phyloP scores from a whole-genome alignment of 2,329 filamentous ascomycete genomes.

The Pseudocercospora eumusae region DNA sequence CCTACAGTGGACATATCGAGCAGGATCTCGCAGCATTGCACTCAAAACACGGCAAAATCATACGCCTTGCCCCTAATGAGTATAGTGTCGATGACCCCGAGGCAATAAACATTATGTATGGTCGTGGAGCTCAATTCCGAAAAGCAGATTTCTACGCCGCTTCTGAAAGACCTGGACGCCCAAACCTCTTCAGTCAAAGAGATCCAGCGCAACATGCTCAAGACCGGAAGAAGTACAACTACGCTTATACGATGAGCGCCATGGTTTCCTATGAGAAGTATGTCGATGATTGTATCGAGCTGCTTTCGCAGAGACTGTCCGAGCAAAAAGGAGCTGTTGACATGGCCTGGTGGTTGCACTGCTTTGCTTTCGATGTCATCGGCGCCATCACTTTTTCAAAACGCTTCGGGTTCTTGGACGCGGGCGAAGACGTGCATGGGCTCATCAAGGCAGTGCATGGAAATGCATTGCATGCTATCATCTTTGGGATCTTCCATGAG shows the following conservation, averaged over 20 bases:
- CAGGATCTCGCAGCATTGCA: not conserved
- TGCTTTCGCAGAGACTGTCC: slow-evolving; percentile 41
- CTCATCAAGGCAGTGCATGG: not conserved
- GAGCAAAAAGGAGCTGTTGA: slow-evolving; percentile 36
- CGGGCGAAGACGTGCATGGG: slow-evolving; percentile 34
- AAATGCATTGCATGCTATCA: not conserved
- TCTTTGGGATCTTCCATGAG: not conserved
- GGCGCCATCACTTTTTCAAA: slow-evolving; percentile 46
- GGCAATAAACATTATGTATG: slow-evolving; percentile 39
- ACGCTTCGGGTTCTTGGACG: slow-evolving; percentile 43
- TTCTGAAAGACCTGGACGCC: slow-evolving; percentile 3
- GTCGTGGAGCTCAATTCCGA: slow-evolving; percentile 44
- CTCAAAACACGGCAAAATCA: slow-evolving; percentile 30
- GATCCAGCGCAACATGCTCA: not conserved
- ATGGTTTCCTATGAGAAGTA: slow-evolving; percentile 45
- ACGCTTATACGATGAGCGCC: slow-evolving; percentile 14
- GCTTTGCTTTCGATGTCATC: slow-evolving; percentile 49
- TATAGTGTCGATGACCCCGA: slow-evolving; percentile 35
- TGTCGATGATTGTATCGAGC: slow-evolving; percentile 42
- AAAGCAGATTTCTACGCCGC: slow-evolving; percentile 12
- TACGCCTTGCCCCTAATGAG: slow-evolving; percentile 36
- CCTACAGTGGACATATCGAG: not conserved
- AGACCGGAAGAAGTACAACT: slow-evolving; percentile 2
- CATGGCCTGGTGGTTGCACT: slow-evolving; percentile 45
- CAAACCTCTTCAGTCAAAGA: slow-evolving; percentile 6